These are phyloP conservation scores for Debaryomycetaceae sp. DNA, from an alignment of 1,139 yeast genomes.

Conservation along the genomic window DNA sequence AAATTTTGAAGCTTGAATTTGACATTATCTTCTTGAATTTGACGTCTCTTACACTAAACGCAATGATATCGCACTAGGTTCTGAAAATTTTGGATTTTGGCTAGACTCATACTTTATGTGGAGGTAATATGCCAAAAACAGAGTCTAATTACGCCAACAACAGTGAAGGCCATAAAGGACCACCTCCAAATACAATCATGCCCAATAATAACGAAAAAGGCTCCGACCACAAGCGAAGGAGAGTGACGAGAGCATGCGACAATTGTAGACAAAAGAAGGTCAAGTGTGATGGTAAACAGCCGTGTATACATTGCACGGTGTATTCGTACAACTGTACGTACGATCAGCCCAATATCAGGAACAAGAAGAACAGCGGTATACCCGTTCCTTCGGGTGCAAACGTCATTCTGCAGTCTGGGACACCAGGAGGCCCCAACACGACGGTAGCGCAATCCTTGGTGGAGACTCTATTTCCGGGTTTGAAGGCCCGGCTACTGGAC, in stretches of 20 bases:
- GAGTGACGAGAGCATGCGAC: conserved; percentile 85
- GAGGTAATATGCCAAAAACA: background rate
- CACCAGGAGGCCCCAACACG: background rate
- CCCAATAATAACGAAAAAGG: conserved; percentile 4
- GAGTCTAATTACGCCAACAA: background rate
- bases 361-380: conserved; percentile 35
- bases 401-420: background rate
- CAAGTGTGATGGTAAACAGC: conserved; percentile 83
- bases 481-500: conserved; percentile 37
- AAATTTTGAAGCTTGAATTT: too few species aligned
- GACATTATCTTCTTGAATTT: background rate
- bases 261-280: conserved; percentile 77
- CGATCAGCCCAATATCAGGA: conserved; percentile 71
- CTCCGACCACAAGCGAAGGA: conserved; percentile 53
- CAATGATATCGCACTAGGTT: background rate
- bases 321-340: conserved; percentile 73
- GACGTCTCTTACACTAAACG: too few species aligned
- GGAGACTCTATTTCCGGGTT: conserved; percentile 48
- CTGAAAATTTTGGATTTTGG: background rate
- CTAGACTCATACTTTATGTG: background rate
- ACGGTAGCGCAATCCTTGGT: conserved; percentile 27
- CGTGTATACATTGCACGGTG: conserved; percentile 87
- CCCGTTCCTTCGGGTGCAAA: conserved; percentile 21
- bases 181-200: conserved; percentile 3
- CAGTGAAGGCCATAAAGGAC: background rate